Evolutionary conservation across 139 green algal genomes (phyloP).

Genomic region (Chlorella sp.): DNA sequence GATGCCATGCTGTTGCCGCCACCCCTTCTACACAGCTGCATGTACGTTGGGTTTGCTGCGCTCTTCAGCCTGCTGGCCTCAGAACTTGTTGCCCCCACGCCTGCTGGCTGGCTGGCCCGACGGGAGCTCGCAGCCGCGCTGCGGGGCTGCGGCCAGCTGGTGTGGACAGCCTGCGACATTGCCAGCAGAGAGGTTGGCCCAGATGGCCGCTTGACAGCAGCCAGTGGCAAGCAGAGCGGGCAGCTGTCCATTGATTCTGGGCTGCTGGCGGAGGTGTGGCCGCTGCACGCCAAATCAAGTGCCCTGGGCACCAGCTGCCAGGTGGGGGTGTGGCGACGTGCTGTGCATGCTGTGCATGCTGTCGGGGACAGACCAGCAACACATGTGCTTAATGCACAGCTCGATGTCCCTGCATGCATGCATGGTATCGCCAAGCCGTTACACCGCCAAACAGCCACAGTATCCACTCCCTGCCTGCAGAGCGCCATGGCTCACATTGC

Average conservation of each 20-base stretch:
- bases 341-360: not conserved
- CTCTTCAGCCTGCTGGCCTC: not conserved
- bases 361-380: too few species aligned
- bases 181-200: not conserved
- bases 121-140: not conserved
- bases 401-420: too few species aligned
- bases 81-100: slow-evolving; percentile 2
- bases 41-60: not conserved
- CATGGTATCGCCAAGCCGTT: too few species aligned
- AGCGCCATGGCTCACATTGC: not conserved
- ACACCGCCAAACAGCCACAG: too few species aligned
- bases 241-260: not conserved
- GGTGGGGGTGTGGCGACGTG: not conserved
- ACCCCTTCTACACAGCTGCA: not conserved
- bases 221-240: slow-evolving; percentile 6
- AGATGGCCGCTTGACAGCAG: not conserved
- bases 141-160: not conserved
- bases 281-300: not conserved
- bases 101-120: slow-evolving; percentile 5
- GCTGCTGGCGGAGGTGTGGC: not conserved
- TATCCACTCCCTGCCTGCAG: not conserved
- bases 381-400: too few species aligned
- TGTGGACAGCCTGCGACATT: not conserved
- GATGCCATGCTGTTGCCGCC: too few species aligned
- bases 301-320: not conserved